Percentiles rank a stretch among this genome's conserved stretches.
These are phyloP conservation scores for Botrytis deweyae DNA, from an alignment of 2,329 filamentous ascomycete genomes.

Conservation along the genomic window DNA sequence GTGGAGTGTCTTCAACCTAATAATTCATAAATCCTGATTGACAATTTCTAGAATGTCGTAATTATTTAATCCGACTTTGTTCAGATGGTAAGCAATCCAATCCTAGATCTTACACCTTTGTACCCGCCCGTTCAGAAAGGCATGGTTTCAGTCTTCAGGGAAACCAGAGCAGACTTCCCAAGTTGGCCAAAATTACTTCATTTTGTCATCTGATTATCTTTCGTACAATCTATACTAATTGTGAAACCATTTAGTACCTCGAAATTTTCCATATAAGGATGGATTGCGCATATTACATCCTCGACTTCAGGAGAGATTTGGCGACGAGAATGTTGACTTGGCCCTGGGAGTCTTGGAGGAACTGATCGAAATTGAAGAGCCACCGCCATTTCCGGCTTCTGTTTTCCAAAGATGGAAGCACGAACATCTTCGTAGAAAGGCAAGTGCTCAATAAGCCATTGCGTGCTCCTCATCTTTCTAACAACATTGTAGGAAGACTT, in stretches of 20 bases:
- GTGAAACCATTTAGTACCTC: slow-evolving; percentile 42
- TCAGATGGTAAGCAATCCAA: slow-evolving; percentile 11
- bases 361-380: slow-evolving; percentile 47
- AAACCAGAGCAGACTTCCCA: background rate
- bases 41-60: slow-evolving; percentile 45
- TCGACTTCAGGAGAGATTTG: slow-evolving; percentile 46
- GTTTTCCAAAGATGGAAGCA: slow-evolving; percentile 49
- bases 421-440: slow-evolving; percentile 47
- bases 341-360: slow-evolving; percentile 49
- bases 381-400: slow-evolving; percentile 47
- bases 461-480: background rate
- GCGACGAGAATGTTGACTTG: slow-evolving; percentile 47
- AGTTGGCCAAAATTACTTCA: no score
- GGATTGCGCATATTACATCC: slow-evolving; percentile 47
- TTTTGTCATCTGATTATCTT: background rate
- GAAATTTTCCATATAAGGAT: slow-evolving; percentile 49
- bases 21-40: background rate
- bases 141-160: background rate
- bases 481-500: slow-evolving; percentile 38
- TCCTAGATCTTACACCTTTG: background rate
- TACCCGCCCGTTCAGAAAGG: background rate
- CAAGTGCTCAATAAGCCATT: slow-evolving; percentile 28
- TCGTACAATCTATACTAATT: background rate
- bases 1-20: background rate
- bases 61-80: slow-evolving; percentile 47